phyloP scores from a whole-genome alignment of 129 eudicot genomes.

The Rutidosis leptorrhynchoides region DNA sequence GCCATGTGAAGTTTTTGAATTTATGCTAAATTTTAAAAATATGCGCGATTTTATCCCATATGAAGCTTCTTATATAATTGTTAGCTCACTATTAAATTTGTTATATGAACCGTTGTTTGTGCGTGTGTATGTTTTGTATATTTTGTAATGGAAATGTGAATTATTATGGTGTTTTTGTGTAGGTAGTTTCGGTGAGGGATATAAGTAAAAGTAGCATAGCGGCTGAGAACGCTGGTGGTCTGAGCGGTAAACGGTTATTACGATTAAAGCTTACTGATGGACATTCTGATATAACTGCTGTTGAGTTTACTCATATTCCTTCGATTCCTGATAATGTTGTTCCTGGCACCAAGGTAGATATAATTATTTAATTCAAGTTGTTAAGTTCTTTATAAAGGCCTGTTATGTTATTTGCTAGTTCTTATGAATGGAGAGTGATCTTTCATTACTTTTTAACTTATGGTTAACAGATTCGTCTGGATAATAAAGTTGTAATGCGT shows the following conservation, averaged over 20 bases:
- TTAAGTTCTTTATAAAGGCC: not conserved
- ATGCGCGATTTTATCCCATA: not conserved
- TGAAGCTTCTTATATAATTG: not conserved
- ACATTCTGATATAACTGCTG: constrained; percentile 59
- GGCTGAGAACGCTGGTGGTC: constrained; percentile 45
- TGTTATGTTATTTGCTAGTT: not conserved
- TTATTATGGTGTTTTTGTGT: constrained; percentile 8
- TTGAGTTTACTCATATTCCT: constrained; percentile 69
- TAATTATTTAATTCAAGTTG: not conserved
- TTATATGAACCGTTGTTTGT: not conserved
- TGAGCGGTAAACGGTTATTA: constrained; percentile 50
- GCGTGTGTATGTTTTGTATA: not conserved
- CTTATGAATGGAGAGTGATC: constrained; percentile 4
- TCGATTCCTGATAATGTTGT: constrained; percentile 68
- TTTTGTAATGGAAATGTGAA: not conserved
- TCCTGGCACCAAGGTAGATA: constrained; percentile 82
- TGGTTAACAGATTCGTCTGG: constrained; percentile 60
- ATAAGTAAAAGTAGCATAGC: constrained; percentile 54
- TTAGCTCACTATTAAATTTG: not conserved
- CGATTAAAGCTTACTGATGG: constrained; percentile 85
- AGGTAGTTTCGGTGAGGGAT: constrained; percentile 76
- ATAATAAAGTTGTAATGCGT: constrained; percentile 52
- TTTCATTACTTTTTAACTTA: constrained; percentile 27
- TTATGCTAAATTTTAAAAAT: not conserved
- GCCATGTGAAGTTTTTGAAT: not conserved